Conservation (phyloP, 2,329 filamentous ascomycete genomes). For the Nemania diffusa region DNA sequence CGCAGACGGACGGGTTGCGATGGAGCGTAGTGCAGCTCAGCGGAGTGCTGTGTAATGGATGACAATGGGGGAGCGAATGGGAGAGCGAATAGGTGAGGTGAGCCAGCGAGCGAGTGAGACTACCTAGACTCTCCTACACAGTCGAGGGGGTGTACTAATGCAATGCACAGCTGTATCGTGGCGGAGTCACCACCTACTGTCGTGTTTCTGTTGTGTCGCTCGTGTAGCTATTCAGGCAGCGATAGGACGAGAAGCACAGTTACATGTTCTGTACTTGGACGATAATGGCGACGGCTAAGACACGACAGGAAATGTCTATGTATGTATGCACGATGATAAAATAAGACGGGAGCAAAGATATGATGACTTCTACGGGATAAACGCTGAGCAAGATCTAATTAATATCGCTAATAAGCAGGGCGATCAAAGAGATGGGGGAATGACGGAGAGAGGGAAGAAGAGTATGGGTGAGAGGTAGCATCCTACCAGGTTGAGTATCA, state of each 20-base stretch:
- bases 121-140: neutral
- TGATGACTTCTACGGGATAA: neutral
- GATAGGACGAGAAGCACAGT: conserved; percentile 36
- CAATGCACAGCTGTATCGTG: conserved; percentile 41
- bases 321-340: neutral
- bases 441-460: neutral
- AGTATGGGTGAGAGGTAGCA: neutral
- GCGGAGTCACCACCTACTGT: conserved; percentile 39
- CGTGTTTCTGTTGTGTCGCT: conserved; percentile 24
- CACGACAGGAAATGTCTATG: neutral
- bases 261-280: neutral
- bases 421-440: neutral
- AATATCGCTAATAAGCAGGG: conserved; percentile 15
- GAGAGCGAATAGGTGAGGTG: conserved; percentile 34
- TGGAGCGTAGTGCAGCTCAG: neutral
- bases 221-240: conserved; percentile 26
- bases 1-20: conserved; percentile 6
- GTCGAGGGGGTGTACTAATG: conserved; percentile 41
- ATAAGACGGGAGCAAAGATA: neutral
- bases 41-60: conserved; percentile 3
- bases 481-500: neutral
- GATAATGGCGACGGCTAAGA: neutral
- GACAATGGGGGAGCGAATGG: neutral
- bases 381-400: neutral
- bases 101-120: conserved; percentile 41